Percentiles rank a stretch among this genome's conserved stretches.
These are phyloP conservation scores for Papiliotrema laurentii DNA, from an alignment of 1,284 basidiomycete genomes.

Conservation along the genomic window DNA sequence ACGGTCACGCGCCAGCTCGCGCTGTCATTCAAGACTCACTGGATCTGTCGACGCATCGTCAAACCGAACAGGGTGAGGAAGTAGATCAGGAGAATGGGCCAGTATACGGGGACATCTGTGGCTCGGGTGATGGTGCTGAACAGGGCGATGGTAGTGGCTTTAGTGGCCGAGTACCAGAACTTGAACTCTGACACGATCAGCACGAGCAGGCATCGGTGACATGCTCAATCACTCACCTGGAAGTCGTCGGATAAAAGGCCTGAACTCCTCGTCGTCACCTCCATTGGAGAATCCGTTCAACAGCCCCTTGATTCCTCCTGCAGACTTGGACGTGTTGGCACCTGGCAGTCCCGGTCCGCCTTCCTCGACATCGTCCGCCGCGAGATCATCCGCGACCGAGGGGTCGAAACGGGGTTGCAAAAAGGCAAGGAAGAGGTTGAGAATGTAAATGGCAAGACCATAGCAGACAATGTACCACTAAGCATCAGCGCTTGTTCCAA, in stretches of 20 bases:
- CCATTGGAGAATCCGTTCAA: slow-evolving; percentile 38
- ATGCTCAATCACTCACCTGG: slow-evolving; percentile 66
- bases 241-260: slow-evolving; percentile 90
- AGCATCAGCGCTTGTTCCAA: not conserved
- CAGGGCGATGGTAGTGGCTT: slow-evolving; percentile 76
- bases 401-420: slow-evolving; percentile 73
- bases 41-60: slow-evolving; percentile 89
- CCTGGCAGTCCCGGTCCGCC: slow-evolving; percentile 59
- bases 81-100: slow-evolving; percentile 94
- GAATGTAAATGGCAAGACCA: slow-evolving; percentile 84
- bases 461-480: slow-evolving; percentile 82
- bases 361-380: slow-evolving; percentile 92
- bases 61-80: slow-evolving; percentile 81
- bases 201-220: not conserved
- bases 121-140: slow-evolving; percentile 70
- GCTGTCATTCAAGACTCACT: slow-evolving; percentile 52
- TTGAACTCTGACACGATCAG: slow-evolving; percentile 33
- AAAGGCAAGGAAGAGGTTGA: slow-evolving; percentile 61
- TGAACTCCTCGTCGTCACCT: slow-evolving; percentile 72
- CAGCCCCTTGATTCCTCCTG: slow-evolving; percentile 39
- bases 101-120: slow-evolving; percentile 96
- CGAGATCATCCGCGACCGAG: slow-evolving; percentile 83
- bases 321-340: slow-evolving; percentile 16
- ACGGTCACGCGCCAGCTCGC: not conserved
- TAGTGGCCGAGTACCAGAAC: slow-evolving; percentile 82